Percentiles rank a stretch among this genome's conserved stretches.
phyloP scores from a whole-genome alignment of 257 asterid genomes.

The Solanum ossicruentum region DNA sequence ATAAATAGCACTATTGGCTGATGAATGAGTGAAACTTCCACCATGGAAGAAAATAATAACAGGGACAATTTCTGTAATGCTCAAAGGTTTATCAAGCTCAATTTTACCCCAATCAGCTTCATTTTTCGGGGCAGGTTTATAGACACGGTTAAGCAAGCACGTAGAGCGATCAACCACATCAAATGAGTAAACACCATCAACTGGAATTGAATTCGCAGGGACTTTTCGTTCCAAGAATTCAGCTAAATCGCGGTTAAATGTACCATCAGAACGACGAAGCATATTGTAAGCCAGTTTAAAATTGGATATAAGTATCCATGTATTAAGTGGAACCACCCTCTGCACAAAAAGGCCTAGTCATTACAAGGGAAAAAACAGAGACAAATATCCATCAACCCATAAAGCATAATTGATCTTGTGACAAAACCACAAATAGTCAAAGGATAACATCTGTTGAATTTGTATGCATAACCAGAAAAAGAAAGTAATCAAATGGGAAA shows the following conservation, averaged over 20 bases:
- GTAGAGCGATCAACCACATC: constrained; percentile 68
- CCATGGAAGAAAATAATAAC: constrained; percentile 79
- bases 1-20: constrained; percentile 76
- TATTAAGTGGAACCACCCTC: constrained; percentile 78
- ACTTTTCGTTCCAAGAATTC: constrained; percentile 80
- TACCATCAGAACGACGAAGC: constrained; percentile 81
- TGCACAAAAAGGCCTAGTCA: constrained; percentile 9
- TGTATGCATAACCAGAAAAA: constrained; percentile 1
- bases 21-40: constrained; percentile 84
- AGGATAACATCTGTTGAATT: background rate
- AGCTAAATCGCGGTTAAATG: constrained; percentile 61
- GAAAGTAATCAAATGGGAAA: constrained; percentile 13
- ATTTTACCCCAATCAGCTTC: constrained; percentile 22
- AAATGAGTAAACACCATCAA: constrained; percentile 60
- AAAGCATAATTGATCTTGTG: background rate
- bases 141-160: constrained; percentile 54
- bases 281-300: constrained; percentile 78
- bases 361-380: background rate
- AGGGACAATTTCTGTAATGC: constrained; percentile 38
- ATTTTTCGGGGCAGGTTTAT: constrained; percentile 19
- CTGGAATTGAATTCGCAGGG: constrained; percentile 54
- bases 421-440: background rate
- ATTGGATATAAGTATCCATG: constrained; percentile 77
- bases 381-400: background rate
- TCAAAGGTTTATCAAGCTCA: constrained; percentile 55